Evolutionary conservation across 2,329 filamentous ascomycete species (phyloP).

Genomic region (Fragosphaeria purpurea): DNA sequence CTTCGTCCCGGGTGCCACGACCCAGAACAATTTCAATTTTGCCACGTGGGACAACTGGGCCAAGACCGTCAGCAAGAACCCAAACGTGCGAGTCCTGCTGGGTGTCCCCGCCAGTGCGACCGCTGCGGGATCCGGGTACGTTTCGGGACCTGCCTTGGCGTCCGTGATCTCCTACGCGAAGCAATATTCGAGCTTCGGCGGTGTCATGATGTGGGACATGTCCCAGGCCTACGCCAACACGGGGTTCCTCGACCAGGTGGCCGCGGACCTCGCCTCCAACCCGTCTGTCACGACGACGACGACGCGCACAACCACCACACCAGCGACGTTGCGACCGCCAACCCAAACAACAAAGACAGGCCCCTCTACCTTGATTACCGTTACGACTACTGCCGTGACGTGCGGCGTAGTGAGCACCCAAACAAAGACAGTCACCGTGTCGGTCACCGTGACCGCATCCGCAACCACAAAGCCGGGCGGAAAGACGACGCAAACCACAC

Average conservation of each 20-base stretch:
- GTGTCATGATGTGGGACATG: slow-evolving; percentile 62
- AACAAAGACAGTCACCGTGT: slow-evolving; percentile 11
- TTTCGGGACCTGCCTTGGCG: slow-evolving; percentile 33
- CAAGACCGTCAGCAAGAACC: slow-evolving; percentile 44
- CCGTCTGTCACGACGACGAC: slow-evolving; percentile 6
- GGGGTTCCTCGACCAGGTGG: slow-evolving; percentile 42
- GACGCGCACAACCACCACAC: slow-evolving; percentile 3
- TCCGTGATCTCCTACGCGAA: slow-evolving; percentile 43
- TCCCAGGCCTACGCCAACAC: slow-evolving; percentile 48
- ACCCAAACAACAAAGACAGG: too few species aligned
- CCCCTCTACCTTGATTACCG: too few species aligned
- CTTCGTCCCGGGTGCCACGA: slow-evolving; percentile 33
- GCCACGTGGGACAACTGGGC: slow-evolving; percentile 58
- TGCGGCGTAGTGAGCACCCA: too few species aligned
- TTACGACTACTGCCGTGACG: too few species aligned
- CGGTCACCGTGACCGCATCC: slow-evolving; percentile 7
- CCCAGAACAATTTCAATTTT: slow-evolving; percentile 51
- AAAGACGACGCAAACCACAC: neutral
- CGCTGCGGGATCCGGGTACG: slow-evolving; percentile 47
- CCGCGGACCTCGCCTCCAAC: slow-evolving; percentile 20
- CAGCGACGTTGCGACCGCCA: too few species aligned
- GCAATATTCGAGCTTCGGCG: slow-evolving; percentile 51
- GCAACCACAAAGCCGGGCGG: too few species aligned
- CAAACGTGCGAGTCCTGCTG: slow-evolving; percentile 49
- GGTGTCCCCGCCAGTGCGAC: slow-evolving; percentile 46